Conservation (phyloP, 352 stramenopile species). For the Stramenopiles sp. region DNA sequence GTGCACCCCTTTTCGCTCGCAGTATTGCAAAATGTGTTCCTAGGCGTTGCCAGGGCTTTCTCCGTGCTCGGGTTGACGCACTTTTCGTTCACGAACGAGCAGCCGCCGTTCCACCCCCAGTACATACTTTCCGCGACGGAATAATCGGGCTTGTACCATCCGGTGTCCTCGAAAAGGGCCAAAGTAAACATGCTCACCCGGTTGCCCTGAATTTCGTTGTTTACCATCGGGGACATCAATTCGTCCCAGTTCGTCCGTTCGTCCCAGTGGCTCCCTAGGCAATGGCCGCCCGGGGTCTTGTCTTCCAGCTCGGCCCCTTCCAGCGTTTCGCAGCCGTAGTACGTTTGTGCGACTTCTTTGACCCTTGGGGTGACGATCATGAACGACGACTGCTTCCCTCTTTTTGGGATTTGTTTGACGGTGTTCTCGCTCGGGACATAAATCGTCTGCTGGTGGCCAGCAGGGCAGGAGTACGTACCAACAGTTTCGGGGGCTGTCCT, state of each 20-base stretch:
- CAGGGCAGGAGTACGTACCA: slow-evolving; percentile 20
- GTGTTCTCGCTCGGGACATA: slow-evolving; percentile 33
- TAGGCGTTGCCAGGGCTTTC: slow-evolving; percentile 22
- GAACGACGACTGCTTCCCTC: slow-evolving; percentile 35
- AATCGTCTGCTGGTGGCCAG: slow-evolving; percentile 38
- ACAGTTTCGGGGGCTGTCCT: background rate
- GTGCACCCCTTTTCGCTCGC: slow-evolving; percentile 32
- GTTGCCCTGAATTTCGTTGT: slow-evolving; percentile 29
- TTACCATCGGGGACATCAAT: slow-evolving; percentile 50
- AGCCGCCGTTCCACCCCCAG: slow-evolving; percentile 49
- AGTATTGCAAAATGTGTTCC: slow-evolving; percentile 29
- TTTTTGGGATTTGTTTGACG: slow-evolving; percentile 29
- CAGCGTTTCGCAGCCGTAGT: slow-evolving; percentile 17
- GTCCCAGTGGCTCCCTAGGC: slow-evolving; percentile 52
- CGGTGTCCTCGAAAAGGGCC: slow-evolving; percentile 48
- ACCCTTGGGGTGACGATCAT: slow-evolving; percentile 44
- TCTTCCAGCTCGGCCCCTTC: slow-evolving; percentile 48
- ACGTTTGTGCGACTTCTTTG: slow-evolving; percentile 31
- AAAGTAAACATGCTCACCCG: slow-evolving; percentile 43
- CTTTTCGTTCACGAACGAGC: slow-evolving; percentile 32
- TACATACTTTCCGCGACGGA: slow-evolving; percentile 34
- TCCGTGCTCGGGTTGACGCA: slow-evolving; percentile 45
- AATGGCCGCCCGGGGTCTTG: slow-evolving; percentile 34
- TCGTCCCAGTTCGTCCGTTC: slow-evolving; percentile 52
- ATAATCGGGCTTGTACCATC: slow-evolving; percentile 51